Percentiles rank a stretch among this genome's conserved stretches.
Conservation (phyloP, 2,329 filamentous ascomycete species). For the Monilinia vaccinii-corymbosi region DNA sequence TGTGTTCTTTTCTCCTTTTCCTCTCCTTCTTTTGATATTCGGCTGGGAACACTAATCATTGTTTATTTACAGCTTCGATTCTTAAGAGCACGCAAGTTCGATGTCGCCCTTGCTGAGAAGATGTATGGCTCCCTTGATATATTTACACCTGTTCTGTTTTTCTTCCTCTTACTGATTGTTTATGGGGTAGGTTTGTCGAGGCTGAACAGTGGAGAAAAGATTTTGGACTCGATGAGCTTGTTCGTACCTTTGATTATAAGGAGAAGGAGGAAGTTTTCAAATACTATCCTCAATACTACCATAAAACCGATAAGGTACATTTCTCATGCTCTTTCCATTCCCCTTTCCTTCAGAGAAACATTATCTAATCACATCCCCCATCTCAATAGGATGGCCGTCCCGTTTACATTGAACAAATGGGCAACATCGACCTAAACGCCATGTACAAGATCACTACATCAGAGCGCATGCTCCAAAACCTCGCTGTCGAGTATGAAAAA, state of each 20-base stretch:
- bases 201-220: slow-evolving; percentile 86
- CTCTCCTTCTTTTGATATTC: not conserved
- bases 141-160: not conserved
- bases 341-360: not conserved
- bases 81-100: slow-evolving; percentile 89
- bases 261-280: slow-evolving; percentile 78
- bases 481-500: slow-evolving; percentile 97
- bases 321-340: not conserved
- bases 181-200: slow-evolving; percentile 66
- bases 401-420: slow-evolving; percentile 93
- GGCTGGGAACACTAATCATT: not conserved
- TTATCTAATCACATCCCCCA: not conserved
- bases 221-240: slow-evolving; percentile 73
- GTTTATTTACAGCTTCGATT: slow-evolving; percentile 59
- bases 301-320: slow-evolving; percentile 79
- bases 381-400: slow-evolving; percentile 74
- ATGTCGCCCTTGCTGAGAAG: slow-evolving; percentile 70
- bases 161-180: slow-evolving; percentile 13
- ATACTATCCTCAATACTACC: slow-evolving; percentile 98
- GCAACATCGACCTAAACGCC: slow-evolving; percentile 79
- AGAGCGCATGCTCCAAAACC: slow-evolving; percentile 92
- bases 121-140: slow-evolving; percentile 54
- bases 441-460: slow-evolving; percentile 90
- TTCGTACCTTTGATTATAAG: slow-evolving; percentile 74
- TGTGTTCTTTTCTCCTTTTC: slow-evolving; percentile 36